phyloP scores from a whole-genome alignment of 2,329 filamentous ascomycete genomes.

The Aureobasidium subglaciale region DNA sequence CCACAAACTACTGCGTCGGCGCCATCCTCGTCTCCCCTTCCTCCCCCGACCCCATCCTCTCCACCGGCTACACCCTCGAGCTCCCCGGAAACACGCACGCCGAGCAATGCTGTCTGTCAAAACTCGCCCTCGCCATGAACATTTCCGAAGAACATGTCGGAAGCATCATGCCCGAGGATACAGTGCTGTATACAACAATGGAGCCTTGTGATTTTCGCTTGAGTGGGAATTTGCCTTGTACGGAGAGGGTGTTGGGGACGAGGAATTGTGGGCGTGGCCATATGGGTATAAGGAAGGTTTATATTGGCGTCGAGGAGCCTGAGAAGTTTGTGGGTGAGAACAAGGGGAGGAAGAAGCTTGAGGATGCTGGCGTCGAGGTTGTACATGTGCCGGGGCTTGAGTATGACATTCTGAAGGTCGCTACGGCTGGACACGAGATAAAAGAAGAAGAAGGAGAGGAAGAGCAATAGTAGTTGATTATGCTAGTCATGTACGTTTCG shows the following conservation, averaged over 20 bases:
- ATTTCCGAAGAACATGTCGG: conserved; percentile 49
- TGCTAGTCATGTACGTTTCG: conserved; percentile 9
- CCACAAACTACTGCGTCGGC: conserved; percentile 89
- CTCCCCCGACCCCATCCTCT: conserved; percentile 52
- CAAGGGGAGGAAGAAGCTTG: conserved; percentile 62
- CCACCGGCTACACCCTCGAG: conserved; percentile 86
- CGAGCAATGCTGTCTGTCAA: conserved; percentile 84
- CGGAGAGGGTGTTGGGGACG: conserved; percentile 64
- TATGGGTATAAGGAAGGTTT: conserved; percentile 65
- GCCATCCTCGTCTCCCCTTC: conserved; percentile 56
- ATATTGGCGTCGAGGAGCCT: conserved; percentile 82
- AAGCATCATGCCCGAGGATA: conserved; percentile 44
- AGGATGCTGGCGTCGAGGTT: conserved; percentile 66
- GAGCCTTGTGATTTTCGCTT: conserved; percentile 72
- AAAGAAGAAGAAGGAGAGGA: background rate
- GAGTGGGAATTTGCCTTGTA: conserved; percentile 69
- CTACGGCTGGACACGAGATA: conserved; percentile 66
- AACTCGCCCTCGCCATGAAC: conserved; percentile 44
- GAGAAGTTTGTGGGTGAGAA: conserved; percentile 84
- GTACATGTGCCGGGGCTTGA: conserved; percentile 69
- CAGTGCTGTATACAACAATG: conserved; percentile 83
- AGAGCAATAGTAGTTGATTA: background rate
- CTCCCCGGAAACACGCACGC: conserved; percentile 90
- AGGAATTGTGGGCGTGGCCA: conserved; percentile 35
- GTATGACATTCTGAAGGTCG: conserved; percentile 70